These are phyloP conservation scores for Austropuccinia psidii DNA, from an alignment of 1,284 basidiomycete species.

Conservation along the genomic window DNA sequence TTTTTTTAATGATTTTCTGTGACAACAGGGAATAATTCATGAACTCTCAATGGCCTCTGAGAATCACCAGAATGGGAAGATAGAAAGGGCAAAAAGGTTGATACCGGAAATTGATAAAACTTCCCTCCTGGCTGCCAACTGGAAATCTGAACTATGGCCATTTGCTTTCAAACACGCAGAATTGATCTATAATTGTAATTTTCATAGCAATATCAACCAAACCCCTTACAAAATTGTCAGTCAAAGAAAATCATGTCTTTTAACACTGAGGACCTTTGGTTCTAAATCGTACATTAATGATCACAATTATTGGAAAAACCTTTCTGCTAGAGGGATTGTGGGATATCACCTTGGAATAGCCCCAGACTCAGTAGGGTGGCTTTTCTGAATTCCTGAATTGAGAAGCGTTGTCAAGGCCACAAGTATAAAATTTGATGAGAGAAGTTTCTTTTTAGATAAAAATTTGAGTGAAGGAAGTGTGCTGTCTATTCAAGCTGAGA, in stretches of 20 bases:
- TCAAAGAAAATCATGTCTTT: too few species aligned
- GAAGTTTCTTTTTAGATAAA: too few species aligned
- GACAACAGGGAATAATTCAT: not conserved
- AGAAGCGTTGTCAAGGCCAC: too few species aligned
- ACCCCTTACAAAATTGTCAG: not conserved
- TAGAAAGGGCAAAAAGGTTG: not conserved
- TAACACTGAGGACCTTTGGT: not conserved
- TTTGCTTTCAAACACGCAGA: not conserved
- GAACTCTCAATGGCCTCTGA: not conserved
- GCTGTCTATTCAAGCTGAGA: too few species aligned
- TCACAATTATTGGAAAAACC: not conserved
- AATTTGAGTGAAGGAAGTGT: too few species aligned
- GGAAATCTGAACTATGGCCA: not conserved
- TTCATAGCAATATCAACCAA: not conserved
- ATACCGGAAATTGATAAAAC: not conserved
- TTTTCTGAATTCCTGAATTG: not conserved
- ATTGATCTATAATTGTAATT: not conserved
- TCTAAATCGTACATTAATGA: not conserved
- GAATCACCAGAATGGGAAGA: conserved; percentile 4
- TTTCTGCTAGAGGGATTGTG: not conserved
- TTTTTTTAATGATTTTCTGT: not conserved
- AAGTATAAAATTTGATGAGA: too few species aligned
- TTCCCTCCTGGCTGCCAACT: not conserved
- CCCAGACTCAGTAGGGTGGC: not conserved
- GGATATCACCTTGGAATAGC: not conserved